A percentile compares a stretch with the other conserved stretches of the same genome.
These are phyloP conservation scores for Mycena leptocephala DNA, from an alignment of 768 basidiomycete genomes.

Conservation along the genomic window DNA sequence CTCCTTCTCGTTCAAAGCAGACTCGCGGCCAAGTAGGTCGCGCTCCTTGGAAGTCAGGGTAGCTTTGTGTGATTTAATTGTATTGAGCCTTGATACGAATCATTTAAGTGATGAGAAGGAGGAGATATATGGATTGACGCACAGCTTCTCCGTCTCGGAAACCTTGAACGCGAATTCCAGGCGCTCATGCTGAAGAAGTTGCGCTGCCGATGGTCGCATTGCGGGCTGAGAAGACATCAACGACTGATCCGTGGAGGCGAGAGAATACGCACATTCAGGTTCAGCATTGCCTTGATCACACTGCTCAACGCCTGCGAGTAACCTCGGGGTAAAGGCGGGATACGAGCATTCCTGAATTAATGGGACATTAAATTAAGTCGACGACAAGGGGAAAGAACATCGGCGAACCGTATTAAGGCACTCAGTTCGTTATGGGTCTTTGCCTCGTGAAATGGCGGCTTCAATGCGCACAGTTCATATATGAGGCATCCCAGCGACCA, in stretches of 20 bases:
- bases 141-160: constrained; percentile 87
- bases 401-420: constrained; percentile 79
- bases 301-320: constrained; percentile 82
- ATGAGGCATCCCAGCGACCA: constrained; percentile 99
- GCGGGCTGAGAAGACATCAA: constrained; percentile 71
- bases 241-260: not conserved
- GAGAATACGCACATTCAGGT: constrained; percentile 75
- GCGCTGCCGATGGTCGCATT: constrained; percentile 88
- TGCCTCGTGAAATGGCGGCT: constrained; percentile 95
- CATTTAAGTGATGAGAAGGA: not conserved
- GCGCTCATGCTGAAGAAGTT: constrained; percentile 87
- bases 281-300: constrained; percentile 92
- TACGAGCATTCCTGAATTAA: constrained; percentile 82
- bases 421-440: constrained; percentile 92
- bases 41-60: constrained; percentile 73
- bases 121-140: constrained; percentile 37
- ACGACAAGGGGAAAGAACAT: not conserved
- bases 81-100: constrained; percentile 64
- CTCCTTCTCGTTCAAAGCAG: constrained; percentile 70
- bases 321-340: constrained; percentile 89
- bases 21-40: constrained; percentile 74
- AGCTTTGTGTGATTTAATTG: constrained; percentile 76
- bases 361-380: not conserved
- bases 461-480: constrained; percentile 95
- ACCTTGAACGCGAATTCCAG: constrained; percentile 81